These are phyloP conservation scores for Suhomyces bolitotheri DNA, from an alignment of 1,139 yeast species.

Conservation along the genomic window DNA sequence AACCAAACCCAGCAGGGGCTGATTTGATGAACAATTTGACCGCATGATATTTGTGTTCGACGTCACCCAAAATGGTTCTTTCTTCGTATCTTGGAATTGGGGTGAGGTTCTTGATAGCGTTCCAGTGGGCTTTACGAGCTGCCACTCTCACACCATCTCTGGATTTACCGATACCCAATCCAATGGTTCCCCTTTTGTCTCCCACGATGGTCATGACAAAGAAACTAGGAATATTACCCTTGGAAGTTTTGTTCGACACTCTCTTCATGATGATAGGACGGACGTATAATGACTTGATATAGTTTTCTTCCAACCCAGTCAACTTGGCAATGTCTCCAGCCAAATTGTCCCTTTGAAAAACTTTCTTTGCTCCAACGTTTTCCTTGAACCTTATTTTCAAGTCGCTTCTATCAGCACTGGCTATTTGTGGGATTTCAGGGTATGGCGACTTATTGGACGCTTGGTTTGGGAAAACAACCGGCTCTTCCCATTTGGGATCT, in stretches of 20 bases:
- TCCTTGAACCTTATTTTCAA: constrained; percentile 40
- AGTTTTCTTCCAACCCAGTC: constrained; percentile 72
- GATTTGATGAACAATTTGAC: constrained; percentile 79
- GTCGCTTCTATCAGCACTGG: constrained; percentile 43
- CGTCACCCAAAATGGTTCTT: constrained; percentile 85
- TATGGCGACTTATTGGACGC: constrained; percentile 41
- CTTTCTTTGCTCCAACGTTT: constrained; percentile 14
- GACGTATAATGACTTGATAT: constrained; percentile 62
- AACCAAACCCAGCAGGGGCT: constrained; percentile 93
- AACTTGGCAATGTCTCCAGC: constrained; percentile 64
- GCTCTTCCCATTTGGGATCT: constrained; percentile 51
- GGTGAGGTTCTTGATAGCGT: constrained; percentile 83
- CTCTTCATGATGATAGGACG: constrained; percentile 73
- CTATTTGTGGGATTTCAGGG: constrained; percentile 44
- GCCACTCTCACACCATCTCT: constrained; percentile 78
- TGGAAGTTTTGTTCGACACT: constrained; percentile 89
- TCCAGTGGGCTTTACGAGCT: constrained; percentile 85
- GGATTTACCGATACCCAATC: constrained; percentile 94
- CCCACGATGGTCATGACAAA: constrained; percentile 91
- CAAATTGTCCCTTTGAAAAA: constrained; percentile 22
- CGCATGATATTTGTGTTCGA: constrained; percentile 84
- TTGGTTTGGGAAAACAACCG: constrained; percentile 49
- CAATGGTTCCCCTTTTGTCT: constrained; percentile 89
- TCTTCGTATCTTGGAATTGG: constrained; percentile 86
- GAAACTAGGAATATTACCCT: constrained; percentile 86